Conservation (phyloP, 2,329 filamentous ascomycete genomes). For the Clarireedia monteithiana region DNA sequence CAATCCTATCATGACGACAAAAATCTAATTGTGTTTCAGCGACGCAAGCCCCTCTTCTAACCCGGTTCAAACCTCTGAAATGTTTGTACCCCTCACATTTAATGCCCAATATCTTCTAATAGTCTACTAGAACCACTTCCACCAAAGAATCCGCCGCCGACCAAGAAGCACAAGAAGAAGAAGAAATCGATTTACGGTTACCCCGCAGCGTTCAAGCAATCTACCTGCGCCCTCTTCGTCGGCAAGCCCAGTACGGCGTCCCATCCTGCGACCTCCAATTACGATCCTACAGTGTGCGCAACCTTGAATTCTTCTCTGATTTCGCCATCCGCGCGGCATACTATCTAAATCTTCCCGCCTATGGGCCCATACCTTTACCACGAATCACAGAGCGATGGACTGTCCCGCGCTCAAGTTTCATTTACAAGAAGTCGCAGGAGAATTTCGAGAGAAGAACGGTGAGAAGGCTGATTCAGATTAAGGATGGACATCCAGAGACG, state of each 20-base stretch:
- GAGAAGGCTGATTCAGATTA: slow-evolving; percentile 81
- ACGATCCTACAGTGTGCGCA: slow-evolving; percentile 82
- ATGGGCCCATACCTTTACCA: slow-evolving; percentile 78
- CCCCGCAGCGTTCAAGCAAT: slow-evolving; percentile 78
- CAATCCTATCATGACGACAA: too few relatives aligned
- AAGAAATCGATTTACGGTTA: slow-evolving; percentile 40
- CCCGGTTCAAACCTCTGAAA: background rate
- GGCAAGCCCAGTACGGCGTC: slow-evolving; percentile 65
- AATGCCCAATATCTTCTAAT: background rate
- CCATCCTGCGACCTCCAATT: slow-evolving; percentile 87
- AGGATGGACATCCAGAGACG: slow-evolving; percentile 80
- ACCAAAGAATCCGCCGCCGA: background rate
- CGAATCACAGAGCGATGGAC: slow-evolving; percentile 90
- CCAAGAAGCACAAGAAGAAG: background rate
- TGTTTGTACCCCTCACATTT: background rate
- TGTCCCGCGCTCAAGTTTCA: slow-evolving; percentile 79
- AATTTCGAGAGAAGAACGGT: slow-evolving; percentile 93
- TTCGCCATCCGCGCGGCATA: slow-evolving; percentile 93
- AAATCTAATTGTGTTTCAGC: background rate
- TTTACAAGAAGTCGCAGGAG: slow-evolving; percentile 95
- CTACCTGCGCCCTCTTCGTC: slow-evolving; percentile 77
- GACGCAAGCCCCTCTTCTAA: background rate
- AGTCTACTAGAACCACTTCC: slow-evolving; percentile 4
- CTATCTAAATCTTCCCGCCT: slow-evolving; percentile 80
- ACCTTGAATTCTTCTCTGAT: slow-evolving; percentile 90